Evolutionary conservation across 176 grass and related monocot genomes (phyloP).

Genomic region (Tillandsia fasciculata): DNA sequence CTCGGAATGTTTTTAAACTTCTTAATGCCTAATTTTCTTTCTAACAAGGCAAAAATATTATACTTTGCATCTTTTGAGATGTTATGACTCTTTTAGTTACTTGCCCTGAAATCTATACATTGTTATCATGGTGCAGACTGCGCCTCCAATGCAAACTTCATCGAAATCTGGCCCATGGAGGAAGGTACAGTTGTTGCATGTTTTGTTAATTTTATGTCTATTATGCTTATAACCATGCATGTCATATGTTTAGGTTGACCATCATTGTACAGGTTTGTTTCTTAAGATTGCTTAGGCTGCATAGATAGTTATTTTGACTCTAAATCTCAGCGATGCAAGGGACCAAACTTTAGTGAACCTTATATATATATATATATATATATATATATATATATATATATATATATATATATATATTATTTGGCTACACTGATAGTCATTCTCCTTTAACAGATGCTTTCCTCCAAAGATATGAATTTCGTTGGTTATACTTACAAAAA

Average conservation of each 20-base stretch:
- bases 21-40: too few species aligned
- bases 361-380: too few species aligned
- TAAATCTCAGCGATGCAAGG: too few species aligned
- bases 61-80: not conserved
- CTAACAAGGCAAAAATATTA: too few species aligned
- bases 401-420: too few species aligned
- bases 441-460: conserved; percentile 73
- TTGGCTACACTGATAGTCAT: conserved; percentile 3
- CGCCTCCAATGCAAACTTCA: conserved; percentile 64
- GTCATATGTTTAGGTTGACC: too few species aligned
- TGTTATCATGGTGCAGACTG: conserved; percentile 43
- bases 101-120: conserved; percentile 8
- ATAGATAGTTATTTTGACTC: too few species aligned
- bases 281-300: too few species aligned
- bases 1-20: too few species aligned
- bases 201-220: not conserved
- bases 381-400: too few species aligned
- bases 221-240: too few species aligned
- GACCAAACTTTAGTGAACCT: not conserved
- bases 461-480: conserved; percentile 96
- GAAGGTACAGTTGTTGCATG: conserved; percentile 44
- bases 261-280: too few species aligned
- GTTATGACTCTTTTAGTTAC: not conserved
- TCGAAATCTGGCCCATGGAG: conserved; percentile 97
- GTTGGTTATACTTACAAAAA: conserved; percentile 99